A percentile compares a stretch with the other conserved stretches of the same genome.
Evolutionary conservation across 139 green algal genomes (phyloP).

Genomic region (Protoeuglena noctilucae): DNA sequence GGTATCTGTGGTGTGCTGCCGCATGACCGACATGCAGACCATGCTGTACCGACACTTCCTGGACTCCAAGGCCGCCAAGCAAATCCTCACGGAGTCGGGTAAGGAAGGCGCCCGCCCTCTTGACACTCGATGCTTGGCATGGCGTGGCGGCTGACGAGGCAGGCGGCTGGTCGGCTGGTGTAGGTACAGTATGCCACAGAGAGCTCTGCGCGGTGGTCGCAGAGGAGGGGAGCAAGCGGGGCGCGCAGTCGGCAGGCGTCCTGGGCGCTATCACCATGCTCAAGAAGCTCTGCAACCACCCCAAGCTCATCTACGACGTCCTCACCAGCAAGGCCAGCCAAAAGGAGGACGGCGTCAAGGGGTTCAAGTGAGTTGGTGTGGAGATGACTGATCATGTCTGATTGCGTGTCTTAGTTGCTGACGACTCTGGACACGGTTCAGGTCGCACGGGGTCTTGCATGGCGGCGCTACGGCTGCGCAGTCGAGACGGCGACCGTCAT

Average conservation of each 20-base stretch:
- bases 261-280: constrained; percentile 78
- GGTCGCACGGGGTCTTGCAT: too few species aligned
- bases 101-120: background rate
- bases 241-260: constrained; percentile 34
- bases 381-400: too few species aligned
- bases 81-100: constrained; percentile 1
- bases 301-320: constrained; percentile 79
- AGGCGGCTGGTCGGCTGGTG: constrained; percentile 33
- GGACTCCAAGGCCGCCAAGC: constrained; percentile 51
- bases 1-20: constrained; percentile 89
- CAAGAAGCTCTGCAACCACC: constrained; percentile 97
- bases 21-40: constrained; percentile 66
- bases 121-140: background rate
- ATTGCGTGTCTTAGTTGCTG: too few species aligned
- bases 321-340: constrained; percentile 1
- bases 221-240: background rate
- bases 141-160: constrained; percentile 11
- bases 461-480: too few species aligned
- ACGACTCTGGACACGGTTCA: too few species aligned
- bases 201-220: background rate
- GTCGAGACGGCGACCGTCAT: constrained; percentile 7
- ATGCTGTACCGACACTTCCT: constrained; percentile 86
- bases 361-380: constrained; percentile 1
- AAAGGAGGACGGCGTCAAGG: constrained; percentile 11
- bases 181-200: constrained; percentile 12